Evolutionary conservation across 2,329 filamentous ascomycete species (phyloP).

Genomic region (Venturia aucupariae): DNA sequence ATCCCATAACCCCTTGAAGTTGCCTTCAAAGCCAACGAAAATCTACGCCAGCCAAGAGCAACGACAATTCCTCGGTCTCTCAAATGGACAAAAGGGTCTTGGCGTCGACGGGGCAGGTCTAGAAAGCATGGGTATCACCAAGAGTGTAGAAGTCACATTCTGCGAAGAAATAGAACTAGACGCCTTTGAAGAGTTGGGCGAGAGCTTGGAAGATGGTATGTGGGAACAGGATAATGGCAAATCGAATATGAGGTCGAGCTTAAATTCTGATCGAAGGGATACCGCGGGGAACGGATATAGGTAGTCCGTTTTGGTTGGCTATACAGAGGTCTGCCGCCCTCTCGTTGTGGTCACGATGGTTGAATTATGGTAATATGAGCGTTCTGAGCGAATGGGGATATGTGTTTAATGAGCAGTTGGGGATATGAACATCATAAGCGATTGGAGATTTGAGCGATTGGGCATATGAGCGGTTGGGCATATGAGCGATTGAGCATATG

Average conservation of each 20-base stretch:
- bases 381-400: too few species aligned
- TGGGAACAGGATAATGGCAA: background rate
- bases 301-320: background rate
- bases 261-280: background rate
- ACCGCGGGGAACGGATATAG: background rate
- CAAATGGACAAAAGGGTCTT: background rate
- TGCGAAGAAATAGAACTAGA: background rate
- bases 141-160: constrained; percentile 10
- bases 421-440: too few species aligned
- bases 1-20: background rate
- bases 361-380: background rate
- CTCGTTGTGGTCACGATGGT: background rate
- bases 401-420: too few species aligned
- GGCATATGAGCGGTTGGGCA: too few species aligned
- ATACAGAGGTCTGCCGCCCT: too few species aligned
- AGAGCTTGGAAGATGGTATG: background rate
- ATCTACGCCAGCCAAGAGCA: constrained; percentile 1
- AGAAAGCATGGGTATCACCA: constrained; percentile 6
- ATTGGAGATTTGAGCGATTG: too few species aligned
- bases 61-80: constrained; percentile 2
- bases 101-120: background rate
- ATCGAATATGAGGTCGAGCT: background rate
- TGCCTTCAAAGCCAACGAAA: background rate
- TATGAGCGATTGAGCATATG: too few species aligned
- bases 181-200: background rate